Percentiles rank a stretch among this genome's conserved stretches.
Conservation (phyloP, 768 basidiomycete species). For the Boletus barrowsii region DNA sequence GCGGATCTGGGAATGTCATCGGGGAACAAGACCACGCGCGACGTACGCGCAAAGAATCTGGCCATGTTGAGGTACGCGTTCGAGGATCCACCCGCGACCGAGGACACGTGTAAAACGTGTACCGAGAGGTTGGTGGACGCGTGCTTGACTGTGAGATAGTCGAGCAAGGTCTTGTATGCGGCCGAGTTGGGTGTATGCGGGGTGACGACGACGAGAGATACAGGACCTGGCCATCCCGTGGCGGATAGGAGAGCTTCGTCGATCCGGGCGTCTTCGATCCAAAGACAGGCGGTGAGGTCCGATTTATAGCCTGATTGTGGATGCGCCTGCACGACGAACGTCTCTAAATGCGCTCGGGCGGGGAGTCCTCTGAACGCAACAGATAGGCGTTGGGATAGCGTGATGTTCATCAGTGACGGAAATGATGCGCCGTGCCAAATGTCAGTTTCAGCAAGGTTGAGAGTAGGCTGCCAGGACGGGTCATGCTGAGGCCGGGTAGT, state of each 20-base stretch:
- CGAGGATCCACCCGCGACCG: conserved; percentile 36
- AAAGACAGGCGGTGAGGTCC: conserved; percentile 47
- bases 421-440: not conserved
- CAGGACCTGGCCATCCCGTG: conserved; percentile 45
- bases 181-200: conserved; percentile 27
- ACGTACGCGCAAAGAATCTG: conserved; percentile 52
- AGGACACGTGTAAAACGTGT: conserved; percentile 47
- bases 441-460: not conserved
- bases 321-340: conserved; percentile 33
- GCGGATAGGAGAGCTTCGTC: conserved; percentile 36
- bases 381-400: conserved; percentile 34
- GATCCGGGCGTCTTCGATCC: conserved; percentile 39
- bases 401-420: conserved; percentile 28
- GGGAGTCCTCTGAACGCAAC: conserved; percentile 33
- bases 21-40: conserved; percentile 51
- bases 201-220: conserved; percentile 50
- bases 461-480: not conserved
- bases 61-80: conserved; percentile 63
- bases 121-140: conserved; percentile 33
- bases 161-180: conserved; percentile 21
- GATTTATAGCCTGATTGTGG: not conserved
- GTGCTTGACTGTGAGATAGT: conserved; percentile 3
- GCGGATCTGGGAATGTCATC: conserved; percentile 31
- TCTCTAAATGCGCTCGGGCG: conserved; percentile 31
- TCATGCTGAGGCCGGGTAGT: not conserved